These are phyloP conservation scores for Vitis hybrid DNA, from an alignment of 177 flowering plant genomes.

Conservation along the genomic window DNA sequence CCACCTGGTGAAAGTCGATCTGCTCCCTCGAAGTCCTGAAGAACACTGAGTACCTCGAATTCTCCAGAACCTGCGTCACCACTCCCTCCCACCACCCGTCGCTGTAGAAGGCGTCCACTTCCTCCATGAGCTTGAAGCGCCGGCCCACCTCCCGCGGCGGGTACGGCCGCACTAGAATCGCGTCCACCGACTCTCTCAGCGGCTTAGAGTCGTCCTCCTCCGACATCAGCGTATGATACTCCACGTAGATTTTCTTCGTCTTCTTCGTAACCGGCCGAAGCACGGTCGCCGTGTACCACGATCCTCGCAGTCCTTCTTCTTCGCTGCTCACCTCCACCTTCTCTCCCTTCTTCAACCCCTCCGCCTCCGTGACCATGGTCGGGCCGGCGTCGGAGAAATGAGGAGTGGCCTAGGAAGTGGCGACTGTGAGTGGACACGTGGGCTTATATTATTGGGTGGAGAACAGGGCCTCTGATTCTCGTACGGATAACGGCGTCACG, in stretches of 20 bases:
- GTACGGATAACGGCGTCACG: too few species aligned
- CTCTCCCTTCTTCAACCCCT: slow-evolving; percentile 9
- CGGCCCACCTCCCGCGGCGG: slow-evolving; percentile 20
- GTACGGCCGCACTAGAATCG: slow-evolving; percentile 19
- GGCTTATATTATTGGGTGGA: too few species aligned
- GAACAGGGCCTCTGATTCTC: too few species aligned
- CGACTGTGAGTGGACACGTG: too few species aligned
- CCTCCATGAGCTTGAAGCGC: slow-evolving; percentile 15
- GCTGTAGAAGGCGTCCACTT: slow-evolving; percentile 31
- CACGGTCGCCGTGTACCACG: slow-evolving; percentile 27
- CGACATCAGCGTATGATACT: slow-evolving; percentile 21
- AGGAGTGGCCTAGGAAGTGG: too few species aligned
- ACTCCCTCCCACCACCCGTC: slow-evolving; percentile 44
- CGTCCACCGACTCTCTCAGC: slow-evolving; percentile 22
- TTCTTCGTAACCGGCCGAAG: slow-evolving; percentile 10
- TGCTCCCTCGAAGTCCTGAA: slow-evolving; percentile 26
- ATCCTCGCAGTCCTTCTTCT: slow-evolving; percentile 21
- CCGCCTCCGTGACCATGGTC: too few species aligned
- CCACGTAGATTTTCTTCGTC: slow-evolving; percentile 14
- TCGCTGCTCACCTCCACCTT: slow-evolving; percentile 24
- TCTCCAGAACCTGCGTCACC: slow-evolving; percentile 12
- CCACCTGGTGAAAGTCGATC: background rate
- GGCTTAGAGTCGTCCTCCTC: slow-evolving; percentile 9
- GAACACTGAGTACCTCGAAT: slow-evolving; percentile 19
- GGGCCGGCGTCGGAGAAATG: too few species aligned